Evolutionary conservation across 2,329 filamentous ascomycete genomes (phyloP), one percentile per base, ranked within the genome.

Genomic region (Zasmidium cellare): DNA sequence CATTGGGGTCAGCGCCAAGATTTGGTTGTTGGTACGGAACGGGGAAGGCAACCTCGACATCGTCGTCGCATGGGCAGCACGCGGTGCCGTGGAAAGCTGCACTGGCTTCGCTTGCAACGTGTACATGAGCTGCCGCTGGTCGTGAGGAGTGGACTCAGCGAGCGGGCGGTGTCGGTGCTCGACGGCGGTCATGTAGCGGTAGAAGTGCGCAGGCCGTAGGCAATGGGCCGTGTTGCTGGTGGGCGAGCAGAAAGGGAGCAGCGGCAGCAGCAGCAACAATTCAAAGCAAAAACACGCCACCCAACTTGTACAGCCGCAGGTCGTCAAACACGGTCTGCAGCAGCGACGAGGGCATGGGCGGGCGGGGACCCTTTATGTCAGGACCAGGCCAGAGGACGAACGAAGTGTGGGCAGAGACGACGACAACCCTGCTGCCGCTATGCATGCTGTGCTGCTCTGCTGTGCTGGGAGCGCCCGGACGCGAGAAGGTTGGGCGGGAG

Each of bases 1-100:
- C 11, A 45, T 9, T 41, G 16, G 46, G 9, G 41, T 41, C 16
- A 18, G 23, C 52, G 19, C 16, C n/a, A 16, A 41, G n/a, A 14
- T 5, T n/a, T 3, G 5, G 16, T 41, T 9, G 35, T 5, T 41
- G 35, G 35, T 18, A 41, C 38, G n/a, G 47, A 14, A 49, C n/a
- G 16, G 50, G 31, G 24, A n/a, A 49, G 58, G 55, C 28, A 51
- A 65, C 63, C 63, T 59, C 47, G 63, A 65, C 63, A 65, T 65
- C 46, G 57, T 59, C 44, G 51, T 28, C 25, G 51, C 47, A 16
- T 50, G 56, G n/a, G n/a, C n/a, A 49, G 54, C 48, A 47, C 53
- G 35, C 18, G 56, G 19, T 20, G 31, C 56, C 48, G 54, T 28
- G 31, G 55, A 23, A 28, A 46, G 31, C 31, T 58, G 59, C 57